A percentile compares a stretch with the other conserved stretches of the same genome.
Conservation (phyloP, 2,329 filamentous ascomycete genomes). For the Escovopsis sp. region DNA sequence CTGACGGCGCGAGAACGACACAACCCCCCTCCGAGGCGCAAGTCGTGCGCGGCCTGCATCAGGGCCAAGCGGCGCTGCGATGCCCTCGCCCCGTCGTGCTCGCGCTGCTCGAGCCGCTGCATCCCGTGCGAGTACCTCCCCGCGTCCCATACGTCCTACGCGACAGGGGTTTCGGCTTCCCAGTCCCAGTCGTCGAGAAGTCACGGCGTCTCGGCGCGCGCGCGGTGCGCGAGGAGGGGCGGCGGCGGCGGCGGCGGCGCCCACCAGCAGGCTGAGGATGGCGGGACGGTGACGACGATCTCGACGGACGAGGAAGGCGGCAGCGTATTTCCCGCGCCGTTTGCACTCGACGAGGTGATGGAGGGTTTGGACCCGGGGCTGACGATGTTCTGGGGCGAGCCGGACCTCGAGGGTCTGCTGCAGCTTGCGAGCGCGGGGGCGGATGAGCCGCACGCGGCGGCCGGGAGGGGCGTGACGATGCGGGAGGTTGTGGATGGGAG, state of each 20-base stretch:
- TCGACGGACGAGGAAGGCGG: too few relatives aligned
- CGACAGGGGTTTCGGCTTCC: background rate
- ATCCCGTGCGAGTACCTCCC: constrained; percentile 33
- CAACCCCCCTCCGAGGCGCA: constrained; percentile 35
- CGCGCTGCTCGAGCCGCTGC: constrained; percentile 33
- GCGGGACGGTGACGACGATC: too few relatives aligned
- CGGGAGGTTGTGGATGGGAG: constrained; percentile 17
- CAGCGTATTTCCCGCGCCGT: too few relatives aligned
- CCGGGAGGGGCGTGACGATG: background rate
- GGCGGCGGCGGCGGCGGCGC: too few relatives aligned
- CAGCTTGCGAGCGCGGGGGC: too few relatives aligned
- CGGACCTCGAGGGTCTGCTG: too few relatives aligned
- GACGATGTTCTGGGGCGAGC: too few relatives aligned
- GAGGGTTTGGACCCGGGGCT: too few relatives aligned
- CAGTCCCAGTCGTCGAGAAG: background rate
- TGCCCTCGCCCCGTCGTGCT: constrained; percentile 34
- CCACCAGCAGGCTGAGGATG: background rate
- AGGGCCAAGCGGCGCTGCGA: constrained; percentile 44
- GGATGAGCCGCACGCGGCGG: too few relatives aligned
- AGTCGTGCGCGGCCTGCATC: constrained; percentile 42
- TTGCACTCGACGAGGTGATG: too few relatives aligned
- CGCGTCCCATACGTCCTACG: background rate
- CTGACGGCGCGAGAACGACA: constrained; percentile 21
- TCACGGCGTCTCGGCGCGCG: background rate
- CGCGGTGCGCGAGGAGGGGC: background rate